Base-by-base conservation (phyloP, 352 stramenopile genomes). In the Globisporangium camurandrum region DNA sequence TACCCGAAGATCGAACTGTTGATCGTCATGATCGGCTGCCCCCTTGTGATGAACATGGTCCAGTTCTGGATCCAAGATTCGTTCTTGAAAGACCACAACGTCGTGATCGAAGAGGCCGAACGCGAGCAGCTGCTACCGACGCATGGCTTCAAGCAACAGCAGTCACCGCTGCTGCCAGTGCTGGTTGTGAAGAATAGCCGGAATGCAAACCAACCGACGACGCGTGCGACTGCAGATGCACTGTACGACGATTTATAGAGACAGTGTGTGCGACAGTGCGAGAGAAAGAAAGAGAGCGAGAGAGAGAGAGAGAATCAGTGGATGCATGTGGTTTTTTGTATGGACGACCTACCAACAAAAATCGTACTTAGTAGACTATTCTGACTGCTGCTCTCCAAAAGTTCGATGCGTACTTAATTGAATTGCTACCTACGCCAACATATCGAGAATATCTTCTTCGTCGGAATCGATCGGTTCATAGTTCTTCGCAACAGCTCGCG, bases 31-130 rank as follows among this genome's bases (percentile, higher is more conserved):
- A 87, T 91, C 28, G 75, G 72, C 49, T 91, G 80, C 46, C 80
- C 80, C n/a, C 54, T 87, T 33, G 66, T 88, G 37, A 88, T 91
- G 77, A 91, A 91, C 61, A 85, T 86, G 70, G 70, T 89, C 39
- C 80, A 91, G 48, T 91, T 91, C 62, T 91, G 80, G 80, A 80
- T 87, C 61, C 78, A 87, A 49, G 79, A 90, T 48, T 87, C 71
- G 43, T 90, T 90, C 49, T 57, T 90, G 39, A 90, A 82, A 64
- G 68, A 90, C 56, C 64, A 51, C 44, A 39, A 22, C 26, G 6
- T 39, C 33, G 33, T 39, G 19, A 41, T 46, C 38, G 19, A 27
- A 31, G 9, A 52, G 68, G 26, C 46, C 72, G 36, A 65, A 78
- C 54, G 62, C 57, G 34, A 62, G 54, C 16, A 63, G 58, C 23